Evolutionary conservation across 805 yeast species (phyloP).

Genomic region (Kluyveromyces dobzhanskii): DNA sequence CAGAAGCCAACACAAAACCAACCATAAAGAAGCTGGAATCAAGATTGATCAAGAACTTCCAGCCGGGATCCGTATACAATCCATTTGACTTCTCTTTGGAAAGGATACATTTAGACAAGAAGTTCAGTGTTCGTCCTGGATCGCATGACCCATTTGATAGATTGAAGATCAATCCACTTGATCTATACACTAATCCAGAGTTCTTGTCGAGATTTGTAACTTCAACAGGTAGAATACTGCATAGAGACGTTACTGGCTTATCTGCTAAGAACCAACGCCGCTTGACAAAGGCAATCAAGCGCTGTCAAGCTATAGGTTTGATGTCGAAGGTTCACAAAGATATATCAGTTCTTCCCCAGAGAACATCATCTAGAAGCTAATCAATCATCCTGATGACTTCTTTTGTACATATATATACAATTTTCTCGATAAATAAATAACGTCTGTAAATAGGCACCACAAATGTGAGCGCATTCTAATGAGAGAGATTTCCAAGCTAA

Average conservation of each 20-base stretch:
- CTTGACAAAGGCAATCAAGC: constrained; percentile 66
- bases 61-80: constrained; percentile 52
- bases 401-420: neutral
- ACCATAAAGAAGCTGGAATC: constrained; percentile 27
- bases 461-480: neutral
- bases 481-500: too few relatives aligned
- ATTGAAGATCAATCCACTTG: constrained; percentile 56
- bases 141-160: constrained; percentile 34
- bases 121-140: constrained; percentile 18
- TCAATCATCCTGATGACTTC: neutral
- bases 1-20: neutral
- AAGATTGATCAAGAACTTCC: constrained; percentile 39
- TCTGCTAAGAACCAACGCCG: constrained; percentile 57
- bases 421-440: neutral
- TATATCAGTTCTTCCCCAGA: constrained; percentile 35
- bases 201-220: constrained; percentile 57
- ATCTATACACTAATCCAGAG: constrained; percentile 65
- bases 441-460: neutral
- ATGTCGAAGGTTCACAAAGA: constrained; percentile 68
- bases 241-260: constrained; percentile 65
- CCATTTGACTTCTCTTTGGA: constrained; percentile 74
- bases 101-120: constrained; percentile 43
- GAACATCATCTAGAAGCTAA: constrained; percentile 5
- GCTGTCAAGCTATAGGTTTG: constrained; percentile 75
- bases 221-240: constrained; percentile 67